These are phyloP conservation scores for Papiliotrema terrestris DNA, from an alignment of 1,284 basidiomycete genomes.

Conservation along the genomic window DNA sequence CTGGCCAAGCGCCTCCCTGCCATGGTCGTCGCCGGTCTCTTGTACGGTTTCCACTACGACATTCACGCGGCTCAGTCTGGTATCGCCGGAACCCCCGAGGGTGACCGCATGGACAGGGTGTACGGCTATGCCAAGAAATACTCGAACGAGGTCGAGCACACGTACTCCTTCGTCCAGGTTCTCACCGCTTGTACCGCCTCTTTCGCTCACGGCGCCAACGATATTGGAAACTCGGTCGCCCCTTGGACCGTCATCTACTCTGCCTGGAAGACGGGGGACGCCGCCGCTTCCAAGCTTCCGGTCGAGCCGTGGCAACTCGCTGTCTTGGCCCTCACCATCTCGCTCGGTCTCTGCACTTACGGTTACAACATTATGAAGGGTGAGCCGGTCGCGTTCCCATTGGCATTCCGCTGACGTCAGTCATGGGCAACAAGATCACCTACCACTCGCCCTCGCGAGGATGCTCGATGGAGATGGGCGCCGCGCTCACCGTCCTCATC, in stretches of 20 bases:
- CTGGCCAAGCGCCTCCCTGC: slow-evolving; percentile 33
- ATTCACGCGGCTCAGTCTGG: slow-evolving; percentile 48
- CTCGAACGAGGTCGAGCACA: slow-evolving; percentile 52
- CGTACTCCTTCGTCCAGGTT: slow-evolving; percentile 52
- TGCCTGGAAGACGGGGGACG: slow-evolving; percentile 44
- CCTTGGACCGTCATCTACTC: slow-evolving; percentile 50
- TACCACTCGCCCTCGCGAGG: slow-evolving; percentile 52
- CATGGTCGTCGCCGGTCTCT: slow-evolving; percentile 19
- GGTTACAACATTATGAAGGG: slow-evolving; percentile 46
- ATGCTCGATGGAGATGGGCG: slow-evolving; percentile 52
- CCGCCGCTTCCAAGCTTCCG: slow-evolving; percentile 39
- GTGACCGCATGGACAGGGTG: slow-evolving; percentile 44
- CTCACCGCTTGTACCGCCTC: slow-evolving; percentile 53
- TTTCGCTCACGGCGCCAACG: slow-evolving; percentile 51
- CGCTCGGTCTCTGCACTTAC: slow-evolving; percentile 51
- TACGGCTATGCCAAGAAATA: slow-evolving; percentile 48
- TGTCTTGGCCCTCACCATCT: slow-evolving; percentile 44
- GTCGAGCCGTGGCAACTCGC: slow-evolving; percentile 52
- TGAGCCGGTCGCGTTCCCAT: background rate
- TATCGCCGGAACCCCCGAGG: slow-evolving; percentile 43
- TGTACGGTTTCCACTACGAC: slow-evolving; percentile 43
- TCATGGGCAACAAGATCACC: slow-evolving; percentile 53
- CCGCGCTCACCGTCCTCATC: slow-evolving; percentile 50
- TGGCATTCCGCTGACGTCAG: slow-evolving; percentile 9
- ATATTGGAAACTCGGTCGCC: slow-evolving; percentile 50